Conservation (phyloP, 495 filamentous ascomycete genomes). For the Neohortaea acidophila region DNA sequence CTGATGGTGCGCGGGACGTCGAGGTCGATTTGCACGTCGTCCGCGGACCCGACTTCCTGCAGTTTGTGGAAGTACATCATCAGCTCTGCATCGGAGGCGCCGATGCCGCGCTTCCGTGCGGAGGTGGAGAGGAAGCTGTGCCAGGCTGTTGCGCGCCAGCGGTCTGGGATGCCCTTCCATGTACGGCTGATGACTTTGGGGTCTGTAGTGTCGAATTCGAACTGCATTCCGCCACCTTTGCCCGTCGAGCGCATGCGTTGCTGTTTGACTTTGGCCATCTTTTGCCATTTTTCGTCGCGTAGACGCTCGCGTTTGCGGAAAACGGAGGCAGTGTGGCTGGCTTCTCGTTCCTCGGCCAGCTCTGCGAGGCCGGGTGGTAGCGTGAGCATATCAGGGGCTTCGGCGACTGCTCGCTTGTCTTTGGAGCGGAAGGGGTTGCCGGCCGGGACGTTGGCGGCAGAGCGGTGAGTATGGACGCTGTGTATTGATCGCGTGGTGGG, state of each 20-base stretch:
- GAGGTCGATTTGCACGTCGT: slow-evolving; percentile 94
- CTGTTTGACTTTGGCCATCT: slow-evolving; percentile 68
- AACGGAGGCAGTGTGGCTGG: slow-evolving; percentile 39
- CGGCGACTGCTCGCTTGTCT: slow-evolving; percentile 57
- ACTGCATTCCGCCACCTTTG: slow-evolving; percentile 67
- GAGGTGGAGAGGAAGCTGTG: slow-evolving; percentile 79
- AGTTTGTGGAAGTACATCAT: slow-evolving; percentile 47
- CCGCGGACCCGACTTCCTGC: slow-evolving; percentile 56
- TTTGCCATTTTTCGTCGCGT: slow-evolving; percentile 87
- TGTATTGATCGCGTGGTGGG: too few relatives aligned
- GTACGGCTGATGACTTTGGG: slow-evolving; percentile 78
- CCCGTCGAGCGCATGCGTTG: slow-evolving; percentile 21
- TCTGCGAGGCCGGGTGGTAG: slow-evolving; percentile 51
- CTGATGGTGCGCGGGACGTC: slow-evolving; percentile 93
- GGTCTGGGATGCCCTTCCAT: slow-evolving; percentile 97
- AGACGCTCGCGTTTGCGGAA: slow-evolving; percentile 66
- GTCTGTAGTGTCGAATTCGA: slow-evolving; percentile 73
- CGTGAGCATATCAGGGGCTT: slow-evolving; percentile 82
- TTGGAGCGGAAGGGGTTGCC: slow-evolving; percentile 27
- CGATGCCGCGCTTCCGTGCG: slow-evolving; percentile 47
- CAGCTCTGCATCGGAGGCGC: slow-evolving; percentile 54
- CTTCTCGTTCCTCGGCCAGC: slow-evolving; percentile 44
- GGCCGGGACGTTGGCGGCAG: slow-evolving; percentile 34
- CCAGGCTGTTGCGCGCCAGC: slow-evolving; percentile 90
- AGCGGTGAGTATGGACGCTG: slow-evolving; percentile 12